These are phyloP conservation scores for Aureobasidium vineae DNA, from an alignment of 2,329 filamentous ascomycete species.

Conservation along the genomic window DNA sequence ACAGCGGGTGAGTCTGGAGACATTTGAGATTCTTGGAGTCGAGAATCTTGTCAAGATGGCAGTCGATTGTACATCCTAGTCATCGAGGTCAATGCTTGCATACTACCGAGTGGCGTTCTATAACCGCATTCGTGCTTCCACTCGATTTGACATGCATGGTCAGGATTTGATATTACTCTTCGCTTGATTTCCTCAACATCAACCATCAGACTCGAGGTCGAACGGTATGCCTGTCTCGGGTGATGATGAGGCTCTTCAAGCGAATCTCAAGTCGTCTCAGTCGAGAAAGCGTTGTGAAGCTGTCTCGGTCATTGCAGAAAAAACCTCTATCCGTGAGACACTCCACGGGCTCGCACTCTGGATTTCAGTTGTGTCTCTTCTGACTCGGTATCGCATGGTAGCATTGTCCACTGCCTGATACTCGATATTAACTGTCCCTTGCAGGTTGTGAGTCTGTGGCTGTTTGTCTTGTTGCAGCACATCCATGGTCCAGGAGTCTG, in stretches of 20 bases:
- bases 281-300: conserved; percentile 4
- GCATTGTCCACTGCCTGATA: not conserved
- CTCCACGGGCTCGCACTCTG: not conserved
- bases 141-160: conserved; percentile 8
- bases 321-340: conserved; percentile 1
- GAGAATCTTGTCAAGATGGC: not conserved
- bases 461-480: not conserved
- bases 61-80: not conserved
- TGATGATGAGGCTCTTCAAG: conserved; percentile 1
- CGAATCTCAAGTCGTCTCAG: not conserved
- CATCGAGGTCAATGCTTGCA: conserved; percentile 6
- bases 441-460: not conserved
- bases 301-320: conserved; percentile 11
- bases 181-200: not conserved
- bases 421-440: not conserved
- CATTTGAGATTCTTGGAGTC: not conserved
- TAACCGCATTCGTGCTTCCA: not conserved
- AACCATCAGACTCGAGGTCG: not conserved
- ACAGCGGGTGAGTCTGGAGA: not conserved
- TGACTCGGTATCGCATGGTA: not conserved
- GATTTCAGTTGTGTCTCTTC: not conserved
- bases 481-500: not conserved
- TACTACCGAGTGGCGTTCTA: conserved; percentile 9
- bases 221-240: conserved; percentile 2
- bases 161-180: not conserved